Base-by-base conservation (phyloP, 2,329 filamentous ascomycete species). In the Ceratocystiopsis brevicomis region DNA sequence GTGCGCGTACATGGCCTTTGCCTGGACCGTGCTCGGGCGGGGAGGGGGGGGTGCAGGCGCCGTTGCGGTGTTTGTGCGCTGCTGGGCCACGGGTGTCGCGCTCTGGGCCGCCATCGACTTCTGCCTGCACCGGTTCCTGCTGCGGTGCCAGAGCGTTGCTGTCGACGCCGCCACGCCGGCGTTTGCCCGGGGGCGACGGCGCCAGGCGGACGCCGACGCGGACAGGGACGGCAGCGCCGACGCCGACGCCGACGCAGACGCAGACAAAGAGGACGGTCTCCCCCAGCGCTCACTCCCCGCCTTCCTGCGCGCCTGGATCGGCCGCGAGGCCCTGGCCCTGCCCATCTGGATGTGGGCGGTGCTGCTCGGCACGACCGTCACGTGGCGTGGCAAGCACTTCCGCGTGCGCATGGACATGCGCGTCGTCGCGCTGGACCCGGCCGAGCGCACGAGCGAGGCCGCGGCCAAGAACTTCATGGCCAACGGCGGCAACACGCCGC, bases 331-430 rank as follows among this genome's bases (percentile, higher is more conserved):
- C 0, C 65, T 95, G 10, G 87, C 90, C 0, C 64, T 94, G 39
- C 87, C 87, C 0, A 80, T 98, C 46, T 98, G 90, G 90, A 64
- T 75, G 0, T 86, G 80, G 73, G 90, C 90, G 1, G 82, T 95
- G 17, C 74, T 84, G 52, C 79, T 88, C n/a, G 90, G 90, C 0
- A 76, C 81, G 2, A 88, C 78, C 0, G 84, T 98, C 0, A 73
- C 73, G 42, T 98, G 90, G 92, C 68, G 90, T 44, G 88, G 87
- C 0, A 78, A 78, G 53, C 71, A 66, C 25, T 96, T 96, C 57
- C 73, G 72, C 53, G 87, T 96, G 1, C 75, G 79, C 1, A 69
- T 84, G 51, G 82, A 96, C 57, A 88, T 88, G 68, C 82, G 77
- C 41, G 88, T 93, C 1, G 63, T 67, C 6, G 64, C 67, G 19